Evolutionary conservation across 352 stramenopile species (phyloP).

Genomic region (Phytopythium kandeliae): DNA sequence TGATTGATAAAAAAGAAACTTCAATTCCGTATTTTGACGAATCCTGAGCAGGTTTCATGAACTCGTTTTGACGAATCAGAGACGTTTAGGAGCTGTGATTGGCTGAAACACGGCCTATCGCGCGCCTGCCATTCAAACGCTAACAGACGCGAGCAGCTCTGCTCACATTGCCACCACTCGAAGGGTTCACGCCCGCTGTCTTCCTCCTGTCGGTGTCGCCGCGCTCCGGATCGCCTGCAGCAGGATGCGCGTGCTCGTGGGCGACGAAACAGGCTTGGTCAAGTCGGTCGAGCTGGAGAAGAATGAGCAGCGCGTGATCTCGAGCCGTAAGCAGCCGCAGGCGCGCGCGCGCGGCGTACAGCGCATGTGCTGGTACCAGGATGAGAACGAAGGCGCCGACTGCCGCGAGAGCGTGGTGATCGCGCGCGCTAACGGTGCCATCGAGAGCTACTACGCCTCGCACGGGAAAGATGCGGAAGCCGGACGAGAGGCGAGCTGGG

Average conservation of each 20-base stretch:
- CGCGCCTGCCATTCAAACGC: slow-evolving; percentile 12
- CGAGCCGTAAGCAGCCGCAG: slow-evolving; percentile 36
- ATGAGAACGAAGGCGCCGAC: slow-evolving; percentile 29
- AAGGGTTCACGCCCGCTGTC: no score
- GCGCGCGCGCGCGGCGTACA: slow-evolving; percentile 40
- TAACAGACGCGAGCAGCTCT: slow-evolving; percentile 1
- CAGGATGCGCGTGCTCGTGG: slow-evolving; percentile 67
- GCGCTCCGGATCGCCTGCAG: background rate
- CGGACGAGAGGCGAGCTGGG: slow-evolving; percentile 39
- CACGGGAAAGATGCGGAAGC: slow-evolving; percentile 30
- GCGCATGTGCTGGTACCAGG: slow-evolving; percentile 53
- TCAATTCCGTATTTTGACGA: slow-evolving; percentile 11
- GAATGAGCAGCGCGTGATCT: slow-evolving; percentile 57
- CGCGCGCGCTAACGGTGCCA: slow-evolving; percentile 45
- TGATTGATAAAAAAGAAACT: slow-evolving; percentile 11
- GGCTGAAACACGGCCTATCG: slow-evolving; percentile 2
- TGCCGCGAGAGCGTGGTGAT: slow-evolving; percentile 49
- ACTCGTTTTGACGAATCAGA: slow-evolving; percentile 4
- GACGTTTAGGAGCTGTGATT: slow-evolving; percentile 2
- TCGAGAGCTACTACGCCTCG: slow-evolving; percentile 54
- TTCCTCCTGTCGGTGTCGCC: background rate
- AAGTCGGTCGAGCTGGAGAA: slow-evolving; percentile 79
- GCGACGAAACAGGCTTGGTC: slow-evolving; percentile 77
- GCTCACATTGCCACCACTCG: background rate
- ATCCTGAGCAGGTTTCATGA: background rate